Conservation (phyloP, 371 early-diverging fungal species). For the Encephalitozoon intestinalis region DNA sequence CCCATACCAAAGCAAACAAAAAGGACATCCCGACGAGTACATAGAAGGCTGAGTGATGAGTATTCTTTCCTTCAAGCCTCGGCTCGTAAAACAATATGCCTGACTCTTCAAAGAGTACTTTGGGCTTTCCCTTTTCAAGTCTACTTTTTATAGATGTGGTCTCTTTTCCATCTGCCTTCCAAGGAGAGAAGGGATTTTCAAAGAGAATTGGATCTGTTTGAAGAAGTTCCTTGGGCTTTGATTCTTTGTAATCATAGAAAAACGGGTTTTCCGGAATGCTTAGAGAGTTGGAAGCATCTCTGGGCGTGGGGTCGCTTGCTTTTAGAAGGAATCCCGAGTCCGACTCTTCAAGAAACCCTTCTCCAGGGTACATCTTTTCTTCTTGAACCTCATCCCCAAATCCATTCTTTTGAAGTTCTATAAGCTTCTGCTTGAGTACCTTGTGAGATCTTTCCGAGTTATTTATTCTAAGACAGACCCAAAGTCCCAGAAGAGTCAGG, state of each 20-base stretch:
- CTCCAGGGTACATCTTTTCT: neutral
- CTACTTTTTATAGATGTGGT: neutral
- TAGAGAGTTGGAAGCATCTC: neutral
- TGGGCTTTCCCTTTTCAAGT: slow-evolving; percentile 15
- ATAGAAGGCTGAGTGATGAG: slow-evolving; percentile 37
- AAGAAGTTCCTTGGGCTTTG: neutral
- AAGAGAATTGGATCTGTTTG: neutral
- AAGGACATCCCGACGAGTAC: slow-evolving; percentile 41
- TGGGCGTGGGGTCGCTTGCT: neutral
- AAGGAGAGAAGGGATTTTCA: slow-evolving; percentile 18
- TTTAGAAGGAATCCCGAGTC: no score
- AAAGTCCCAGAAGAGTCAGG: slow-evolving; percentile 25
- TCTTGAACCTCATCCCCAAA: neutral
- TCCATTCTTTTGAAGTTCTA: neutral
- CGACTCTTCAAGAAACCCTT: neutral
- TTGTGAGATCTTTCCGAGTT: neutral
- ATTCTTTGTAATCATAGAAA: neutral
- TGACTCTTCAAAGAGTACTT: neutral
- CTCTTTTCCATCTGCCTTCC: slow-evolving; percentile 1
- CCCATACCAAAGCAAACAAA: slow-evolving; percentile 47
- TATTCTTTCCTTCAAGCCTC: neutral
- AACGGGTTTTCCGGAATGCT: neutral
- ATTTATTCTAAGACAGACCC: slow-evolving; percentile 6
- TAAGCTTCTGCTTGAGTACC: neutral
- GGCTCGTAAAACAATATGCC: slow-evolving; percentile 23